phyloP scores from a whole-genome alignment of 352 stramenopile species.

The Poterioochromonas sp. region DNA sequence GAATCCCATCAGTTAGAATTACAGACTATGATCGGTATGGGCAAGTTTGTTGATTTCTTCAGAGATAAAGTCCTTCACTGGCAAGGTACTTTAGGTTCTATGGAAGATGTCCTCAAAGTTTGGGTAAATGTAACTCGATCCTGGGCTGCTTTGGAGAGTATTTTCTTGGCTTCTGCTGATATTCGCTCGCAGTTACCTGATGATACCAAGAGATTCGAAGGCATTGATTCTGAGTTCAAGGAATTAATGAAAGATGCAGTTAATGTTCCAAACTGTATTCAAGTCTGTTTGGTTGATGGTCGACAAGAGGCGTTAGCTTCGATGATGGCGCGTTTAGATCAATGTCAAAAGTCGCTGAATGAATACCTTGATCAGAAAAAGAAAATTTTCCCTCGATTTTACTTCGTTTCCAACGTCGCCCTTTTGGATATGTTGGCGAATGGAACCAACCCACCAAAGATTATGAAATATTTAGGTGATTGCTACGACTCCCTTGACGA shows the following conservation, averaged over 20 bases:
- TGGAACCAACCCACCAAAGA: slow-evolving; percentile 79
- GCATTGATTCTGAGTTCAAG: slow-evolving; percentile 93
- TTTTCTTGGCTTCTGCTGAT: slow-evolving; percentile 93
- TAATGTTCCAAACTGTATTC: slow-evolving; percentile 75
- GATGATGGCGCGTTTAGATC: slow-evolving; percentile 95
- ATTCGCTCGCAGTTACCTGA: slow-evolving; percentile 97
- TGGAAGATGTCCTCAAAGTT: slow-evolving; percentile 88
- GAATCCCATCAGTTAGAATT: slow-evolving; percentile 96
- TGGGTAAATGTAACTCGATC: slow-evolving; percentile 94
- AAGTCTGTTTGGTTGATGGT: slow-evolving; percentile 86
- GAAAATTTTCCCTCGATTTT: slow-evolving; percentile 96
- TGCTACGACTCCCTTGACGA: slow-evolving; percentile 90
- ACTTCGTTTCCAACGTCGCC: slow-evolving; percentile 95
- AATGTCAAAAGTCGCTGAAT: slow-evolving; percentile 95
- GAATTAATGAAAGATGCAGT: slow-evolving; percentile 92
- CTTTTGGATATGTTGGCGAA: slow-evolving; percentile 94
- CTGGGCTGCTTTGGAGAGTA: slow-evolving; percentile 92
- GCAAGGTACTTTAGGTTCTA: slow-evolving; percentile 84
- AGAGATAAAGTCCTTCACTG: slow-evolving; percentile 85
- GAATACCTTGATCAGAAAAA: slow-evolving; percentile 96
- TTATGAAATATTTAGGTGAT: slow-evolving; percentile 86
- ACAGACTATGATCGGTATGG: slow-evolving; percentile 89
- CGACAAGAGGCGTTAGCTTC: slow-evolving; percentile 88
- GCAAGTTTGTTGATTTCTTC: slow-evolving; percentile 91
- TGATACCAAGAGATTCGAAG: slow-evolving; percentile 94